These are phyloP conservation scores for cucumber (Cucumis sativus) DNA, from an alignment of 306 rosid species.

Conservation along the genomic window Cucumber_9930_V3 NC_026655.2:1589501-1590000, in stretches of 20 bases:
- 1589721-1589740: not conserved
- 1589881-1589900: not conserved
- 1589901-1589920: not conserved
- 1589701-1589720: not conserved
- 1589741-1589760: slow-evolving; percentile 5
- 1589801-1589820: not conserved
- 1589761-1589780: not conserved
- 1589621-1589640: slow-evolving; percentile 42
- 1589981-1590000: not conserved
- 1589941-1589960: not conserved
- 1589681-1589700: not conserved
- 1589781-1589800: slow-evolving; percentile 1
- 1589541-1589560: slow-evolving; percentile 3
- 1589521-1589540: slow-evolving; percentile 6
- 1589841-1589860: not conserved
- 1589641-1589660: not conserved
- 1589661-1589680: not conserved
- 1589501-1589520: slow-evolving; percentile 30
- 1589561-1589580: not conserved
- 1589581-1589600: slow-evolving; percentile 20
- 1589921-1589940: not conserved
- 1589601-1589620: slow-evolving; percentile 33
- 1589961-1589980: not conserved
- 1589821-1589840: not conserved
- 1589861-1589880: not conserved